Evolutionary conservation across 192 early-diverging fungal genomes (phyloP), one percentile per base, ranked within the genome.

Genomic region (Coemansia biformis): DNA sequence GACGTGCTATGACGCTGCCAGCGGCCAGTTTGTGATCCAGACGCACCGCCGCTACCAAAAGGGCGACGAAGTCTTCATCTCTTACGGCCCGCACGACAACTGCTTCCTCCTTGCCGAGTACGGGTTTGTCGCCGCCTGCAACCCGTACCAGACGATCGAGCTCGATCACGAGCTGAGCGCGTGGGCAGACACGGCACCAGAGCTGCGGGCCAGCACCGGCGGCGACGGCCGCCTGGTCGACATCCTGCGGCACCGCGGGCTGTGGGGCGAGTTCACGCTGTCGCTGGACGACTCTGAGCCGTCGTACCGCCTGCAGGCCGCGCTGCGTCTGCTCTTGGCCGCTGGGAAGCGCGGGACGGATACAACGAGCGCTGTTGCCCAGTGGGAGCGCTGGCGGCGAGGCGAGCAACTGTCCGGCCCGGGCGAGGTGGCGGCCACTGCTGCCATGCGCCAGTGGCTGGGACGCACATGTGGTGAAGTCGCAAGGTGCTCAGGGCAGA

Each of bases 21-120:
- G 38, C 23, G 32, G 52, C 3, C 78, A 75, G n/a, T 88, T 84
- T 63, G 73, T 81, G 21, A 86, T 88, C 44, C 77, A 53, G 31
- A 85, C 85, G 11, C 48, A 78, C 11, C 57, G 59, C 3, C 58
- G 78, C 5, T 85, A 82, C 57, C 65, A 64, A 18, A 78, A 71
- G 21, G 84, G 86, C 21, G 54, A 83, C 49, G 79, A 87, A 54
- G 72, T 59, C 14, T 68, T 75, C 33, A 75, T 75, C 29, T 59
- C 56, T 21, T 75, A 75, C 22, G 64, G 65, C 2, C 72, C 65
- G 8, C 63, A 75, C 49, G 64, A 66, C 43, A 75, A 67, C 60
- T 23, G 42, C 9, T 68, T 63, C 29, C 56, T 75, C 59, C 56
- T 75, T 13, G 55, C 56, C 15, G 72, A 75, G 38, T 75, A 75